phyloP scores from a whole-genome alignment of 179 eudicot species.

The Silene noctiflora region DNA sequence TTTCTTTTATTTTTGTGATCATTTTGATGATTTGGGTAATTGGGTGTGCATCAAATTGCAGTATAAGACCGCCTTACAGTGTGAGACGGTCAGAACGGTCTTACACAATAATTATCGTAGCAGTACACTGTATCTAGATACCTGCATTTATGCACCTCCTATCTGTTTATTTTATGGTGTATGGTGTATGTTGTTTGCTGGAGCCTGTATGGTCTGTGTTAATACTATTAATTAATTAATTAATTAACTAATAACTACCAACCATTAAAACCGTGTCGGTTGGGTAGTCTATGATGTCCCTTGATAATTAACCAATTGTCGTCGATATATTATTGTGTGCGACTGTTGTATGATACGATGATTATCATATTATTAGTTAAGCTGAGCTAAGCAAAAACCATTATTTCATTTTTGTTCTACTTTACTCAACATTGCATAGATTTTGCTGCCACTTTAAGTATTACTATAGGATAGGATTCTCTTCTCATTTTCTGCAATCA shows the following conservation, averaged over 20 bases:
- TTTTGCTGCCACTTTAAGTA: constrained; percentile 26
- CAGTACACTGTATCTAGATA: constrained; percentile 35
- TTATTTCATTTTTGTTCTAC: constrained; percentile 9
- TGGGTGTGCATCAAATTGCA: constrained; percentile 5
- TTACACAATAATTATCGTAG: too few species aligned
- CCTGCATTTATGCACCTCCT: constrained; percentile 29
- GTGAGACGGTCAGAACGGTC: too few species aligned
- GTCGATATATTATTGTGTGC: neutral
- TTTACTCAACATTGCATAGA: constrained; percentile 31
- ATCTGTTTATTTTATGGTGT: constrained; percentile 22
- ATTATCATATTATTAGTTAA: too few species aligned
- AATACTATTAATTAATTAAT: constrained; percentile 16
- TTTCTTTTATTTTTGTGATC: constrained; percentile 7
- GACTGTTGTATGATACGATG: too few species aligned
- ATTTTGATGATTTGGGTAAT: neutral
- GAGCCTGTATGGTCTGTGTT: constrained; percentile 20
- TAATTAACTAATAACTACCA: constrained; percentile 24
- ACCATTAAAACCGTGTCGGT: constrained; percentile 30
- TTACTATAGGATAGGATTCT: constrained; percentile 23
- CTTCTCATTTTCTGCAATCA: constrained; percentile 17
- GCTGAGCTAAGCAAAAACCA: constrained; percentile 14
- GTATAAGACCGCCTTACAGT: neutral
- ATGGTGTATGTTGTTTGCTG: neutral
- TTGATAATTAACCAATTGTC: constrained; percentile 3
- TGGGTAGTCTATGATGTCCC: constrained; percentile 18